A percentile compares a stretch with the other conserved stretches of the same genome.
phyloP scores from a whole-genome alignment of 176 grass and related monocot species.

The Aegilops speltoides region DNA sequence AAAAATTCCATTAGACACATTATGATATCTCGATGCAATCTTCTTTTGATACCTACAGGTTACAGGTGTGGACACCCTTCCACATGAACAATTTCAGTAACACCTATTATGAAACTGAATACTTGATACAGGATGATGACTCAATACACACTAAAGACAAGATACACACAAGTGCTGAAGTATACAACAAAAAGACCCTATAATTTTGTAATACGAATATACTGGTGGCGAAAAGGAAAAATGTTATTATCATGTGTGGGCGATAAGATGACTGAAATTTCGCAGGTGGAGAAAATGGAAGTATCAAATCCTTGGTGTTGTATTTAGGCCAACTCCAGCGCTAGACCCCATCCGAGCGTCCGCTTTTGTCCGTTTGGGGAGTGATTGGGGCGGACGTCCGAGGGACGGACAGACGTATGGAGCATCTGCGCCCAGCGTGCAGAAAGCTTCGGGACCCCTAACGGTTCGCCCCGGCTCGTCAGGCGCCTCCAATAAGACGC shows the following conservation, averaged over 20 bases:
- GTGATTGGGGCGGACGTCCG: too few relatives aligned
- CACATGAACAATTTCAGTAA: too few relatives aligned
- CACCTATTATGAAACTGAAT: not conserved
- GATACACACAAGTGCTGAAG: not conserved
- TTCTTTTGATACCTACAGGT: not conserved
- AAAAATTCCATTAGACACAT: not conserved
- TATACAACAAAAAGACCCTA: not conserved
- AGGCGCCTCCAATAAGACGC: too few relatives aligned
- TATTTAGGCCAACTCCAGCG: too few relatives aligned
- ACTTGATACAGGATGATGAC: not conserved
- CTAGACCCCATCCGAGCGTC: too few relatives aligned
- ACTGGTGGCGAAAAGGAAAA: not conserved
- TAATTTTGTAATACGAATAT: constrained; percentile 10
- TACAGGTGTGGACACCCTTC: too few relatives aligned
- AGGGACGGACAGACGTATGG: too few relatives aligned
- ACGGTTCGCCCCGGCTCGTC: too few relatives aligned
- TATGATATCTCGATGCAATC: not conserved
- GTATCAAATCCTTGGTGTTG: not conserved
- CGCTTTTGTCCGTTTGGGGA: too few relatives aligned
- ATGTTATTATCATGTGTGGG: not conserved
- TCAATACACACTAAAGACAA: not conserved
- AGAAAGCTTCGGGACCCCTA: too few relatives aligned
- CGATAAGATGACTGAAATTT: not conserved
- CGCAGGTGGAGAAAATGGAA: not conserved
- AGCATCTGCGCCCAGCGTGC: too few relatives aligned